phyloP scores from a whole-genome alignment of 148 eudicot genomes.

The Camellia japonica region DNA sequence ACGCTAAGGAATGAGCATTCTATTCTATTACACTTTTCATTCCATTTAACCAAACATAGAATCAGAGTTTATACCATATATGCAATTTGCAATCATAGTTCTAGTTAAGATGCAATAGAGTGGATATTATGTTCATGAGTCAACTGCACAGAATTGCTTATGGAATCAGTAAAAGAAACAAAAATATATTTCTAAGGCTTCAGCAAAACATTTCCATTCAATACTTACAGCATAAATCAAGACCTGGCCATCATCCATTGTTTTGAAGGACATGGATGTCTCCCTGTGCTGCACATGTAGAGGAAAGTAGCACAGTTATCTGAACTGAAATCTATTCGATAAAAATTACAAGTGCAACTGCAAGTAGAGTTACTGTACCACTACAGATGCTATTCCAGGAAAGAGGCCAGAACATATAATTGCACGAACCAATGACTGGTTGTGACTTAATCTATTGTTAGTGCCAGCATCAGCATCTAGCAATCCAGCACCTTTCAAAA shows the following conservation, averaged over 20 bases:
- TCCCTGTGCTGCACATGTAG: conserved; percentile 78
- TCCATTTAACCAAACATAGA: too few relatives aligned
- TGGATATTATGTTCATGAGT: background rate
- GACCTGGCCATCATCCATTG: conserved; percentile 99
- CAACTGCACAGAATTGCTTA: background rate
- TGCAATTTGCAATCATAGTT: background rate
- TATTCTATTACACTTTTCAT: too few relatives aligned
- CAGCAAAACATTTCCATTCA: background rate
- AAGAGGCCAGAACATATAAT: conserved; percentile 94
- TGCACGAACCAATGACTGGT: conserved; percentile 95
- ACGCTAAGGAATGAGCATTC: too few relatives aligned
- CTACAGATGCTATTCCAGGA: conserved; percentile 96
- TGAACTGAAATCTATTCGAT: background rate
- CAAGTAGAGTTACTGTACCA: conserved; percentile 53
- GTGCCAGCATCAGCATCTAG: conserved; percentile 61
- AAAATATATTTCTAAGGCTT: background rate
- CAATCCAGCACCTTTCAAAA: conserved; percentile 80
- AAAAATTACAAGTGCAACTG: conserved; percentile 1
- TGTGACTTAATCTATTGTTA: conserved; percentile 82
- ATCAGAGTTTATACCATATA: background rate
- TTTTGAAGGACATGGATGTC: conserved; percentile 98
- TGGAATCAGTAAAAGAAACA: background rate
- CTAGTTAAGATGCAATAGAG: background rate
- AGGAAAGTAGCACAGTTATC: conserved; percentile 1
- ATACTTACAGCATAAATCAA: conserved; percentile 82